Percentiles rank a stretch among this genome's conserved stretches.
Conservation (phyloP, 805 yeast species). For the Barnettozyma botsteinii region DNA sequence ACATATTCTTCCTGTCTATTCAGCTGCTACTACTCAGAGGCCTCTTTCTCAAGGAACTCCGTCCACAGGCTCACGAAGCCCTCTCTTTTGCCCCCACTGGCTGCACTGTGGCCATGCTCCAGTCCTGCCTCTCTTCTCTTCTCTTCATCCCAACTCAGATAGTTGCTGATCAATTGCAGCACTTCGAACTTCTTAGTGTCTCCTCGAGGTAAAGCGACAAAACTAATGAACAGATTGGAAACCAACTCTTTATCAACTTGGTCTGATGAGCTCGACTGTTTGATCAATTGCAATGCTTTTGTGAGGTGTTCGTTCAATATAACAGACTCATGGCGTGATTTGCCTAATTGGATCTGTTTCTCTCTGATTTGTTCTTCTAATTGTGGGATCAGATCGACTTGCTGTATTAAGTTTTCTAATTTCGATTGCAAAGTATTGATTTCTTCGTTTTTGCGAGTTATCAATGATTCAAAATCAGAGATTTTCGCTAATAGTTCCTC, state of each 20-base stretch:
- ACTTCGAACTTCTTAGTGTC: constrained; percentile 95
- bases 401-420: no score
- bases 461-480: constrained; percentile 11
- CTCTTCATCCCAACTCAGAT: constrained; percentile 83
- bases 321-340: constrained; percentile 90
- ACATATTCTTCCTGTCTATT: background rate
- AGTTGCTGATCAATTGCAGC: constrained; percentile 72
- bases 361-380: constrained; percentile 54
- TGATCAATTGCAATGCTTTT: constrained; percentile 82
- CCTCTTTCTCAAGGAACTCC: constrained; percentile 70
- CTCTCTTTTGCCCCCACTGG: constrained; percentile 22
- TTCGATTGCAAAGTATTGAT: no score
- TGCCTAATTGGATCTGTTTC: constrained; percentile 78
- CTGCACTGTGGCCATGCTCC: constrained; percentile 27
- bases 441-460: no score
- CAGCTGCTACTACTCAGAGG: no score
- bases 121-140: constrained; percentile 74
- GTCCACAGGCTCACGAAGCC: constrained; percentile 76
- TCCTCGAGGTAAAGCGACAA: constrained; percentile 82
- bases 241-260: constrained; percentile 84
- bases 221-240: constrained; percentile 79
- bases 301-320: constrained; percentile 90
- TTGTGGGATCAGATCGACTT: constrained; percentile 24
- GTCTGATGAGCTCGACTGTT: constrained; percentile 68
- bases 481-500: background rate